A percentile compares a stretch with the other conserved stretches of the same genome.
These are phyloP conservation scores for Phialophora verrucosa DNA, from an alignment of 2,329 filamentous ascomycete species.

Conservation along the genomic window DNA sequence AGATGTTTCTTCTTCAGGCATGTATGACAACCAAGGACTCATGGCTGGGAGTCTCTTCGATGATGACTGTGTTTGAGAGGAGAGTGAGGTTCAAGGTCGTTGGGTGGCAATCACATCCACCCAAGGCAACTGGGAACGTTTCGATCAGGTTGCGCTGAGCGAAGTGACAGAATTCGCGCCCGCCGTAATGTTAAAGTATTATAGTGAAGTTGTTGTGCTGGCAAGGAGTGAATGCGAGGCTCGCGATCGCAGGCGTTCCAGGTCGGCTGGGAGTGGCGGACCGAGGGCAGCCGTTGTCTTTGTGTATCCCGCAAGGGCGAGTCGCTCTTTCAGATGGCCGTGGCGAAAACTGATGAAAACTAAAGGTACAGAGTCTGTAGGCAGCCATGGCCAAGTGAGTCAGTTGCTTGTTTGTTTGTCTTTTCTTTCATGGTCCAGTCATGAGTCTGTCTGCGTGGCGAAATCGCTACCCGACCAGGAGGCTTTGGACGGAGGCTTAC, in stretches of 20 bases:
- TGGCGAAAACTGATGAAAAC: constrained; percentile 17
- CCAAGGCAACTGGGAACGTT: background rate
- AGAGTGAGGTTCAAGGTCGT: constrained; percentile 17
- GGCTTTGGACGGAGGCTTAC: constrained; percentile 12
- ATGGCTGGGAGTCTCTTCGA: constrained; percentile 28
- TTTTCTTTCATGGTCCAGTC: constrained; percentile 15
- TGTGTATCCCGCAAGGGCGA: constrained; percentile 7
- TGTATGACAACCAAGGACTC: constrained; percentile 32
- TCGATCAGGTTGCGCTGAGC: background rate
- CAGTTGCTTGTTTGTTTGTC: constrained; percentile 21
- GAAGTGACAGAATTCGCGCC: constrained; percentile 7
- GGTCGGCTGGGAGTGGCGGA: constrained; percentile 9
- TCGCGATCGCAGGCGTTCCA: constrained; percentile 3
- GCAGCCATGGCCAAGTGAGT: constrained; percentile 33
- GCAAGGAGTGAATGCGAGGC: constrained; percentile 23
- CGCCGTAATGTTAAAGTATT: background rate
- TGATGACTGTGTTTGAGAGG: constrained; percentile 31
- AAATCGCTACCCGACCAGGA: constrained; percentile 7
- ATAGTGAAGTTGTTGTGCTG: constrained; percentile 12
- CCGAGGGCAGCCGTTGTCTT: constrained; percentile 14
- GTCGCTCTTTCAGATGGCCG: constrained; percentile 1
- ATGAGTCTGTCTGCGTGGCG: constrained; percentile 26
- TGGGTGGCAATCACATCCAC: constrained; percentile 7
- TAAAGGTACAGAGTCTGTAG: constrained; percentile 30
- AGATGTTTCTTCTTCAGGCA: constrained; percentile 30